Percentiles rank a stretch among this genome's conserved stretches.
These are phyloP conservation scores for Durusdinium trenchii DNA, from an alignment of 73 alveolate genomes.

Conservation along the genomic window DNA sequence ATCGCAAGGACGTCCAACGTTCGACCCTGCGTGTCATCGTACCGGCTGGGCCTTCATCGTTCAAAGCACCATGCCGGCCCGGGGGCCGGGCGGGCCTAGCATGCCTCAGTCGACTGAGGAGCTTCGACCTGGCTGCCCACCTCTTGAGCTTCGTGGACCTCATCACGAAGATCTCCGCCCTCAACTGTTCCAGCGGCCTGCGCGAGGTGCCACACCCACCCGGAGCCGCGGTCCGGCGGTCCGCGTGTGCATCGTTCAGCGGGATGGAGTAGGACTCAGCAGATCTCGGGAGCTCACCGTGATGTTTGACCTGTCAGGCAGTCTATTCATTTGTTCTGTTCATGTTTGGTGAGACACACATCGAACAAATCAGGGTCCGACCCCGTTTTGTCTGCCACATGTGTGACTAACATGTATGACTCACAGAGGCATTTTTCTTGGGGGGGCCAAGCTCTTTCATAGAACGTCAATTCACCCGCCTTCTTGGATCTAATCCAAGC, in stretches of 20 bases:
- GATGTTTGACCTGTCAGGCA: background rate
- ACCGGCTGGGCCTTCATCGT: no score
- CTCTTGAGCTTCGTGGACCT: conserved; percentile 42
- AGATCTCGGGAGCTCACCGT: background rate
- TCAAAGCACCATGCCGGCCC: no score
- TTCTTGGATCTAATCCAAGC: no score
- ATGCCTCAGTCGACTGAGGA: background rate
- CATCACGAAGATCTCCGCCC: background rate
- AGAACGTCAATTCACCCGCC: no score
- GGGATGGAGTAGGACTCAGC: background rate
- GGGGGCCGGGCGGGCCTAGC: no score
- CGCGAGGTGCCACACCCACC: conserved; percentile 29
- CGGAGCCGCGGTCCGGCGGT: background rate
- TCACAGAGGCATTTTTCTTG: no score
- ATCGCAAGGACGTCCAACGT: no score
- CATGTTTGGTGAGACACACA: background rate
- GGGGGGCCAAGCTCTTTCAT: no score
- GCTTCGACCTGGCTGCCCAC: background rate
- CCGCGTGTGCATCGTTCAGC: background rate
- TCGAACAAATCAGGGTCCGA: background rate
- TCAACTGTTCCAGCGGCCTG: background rate
- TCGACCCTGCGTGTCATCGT: no score
- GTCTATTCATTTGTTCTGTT: background rate
- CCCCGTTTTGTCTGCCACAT: background rate
- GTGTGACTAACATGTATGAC: no score